Conservation (phyloP, 352 stramenopile species). For the Labyrinthula sp. region DNA sequence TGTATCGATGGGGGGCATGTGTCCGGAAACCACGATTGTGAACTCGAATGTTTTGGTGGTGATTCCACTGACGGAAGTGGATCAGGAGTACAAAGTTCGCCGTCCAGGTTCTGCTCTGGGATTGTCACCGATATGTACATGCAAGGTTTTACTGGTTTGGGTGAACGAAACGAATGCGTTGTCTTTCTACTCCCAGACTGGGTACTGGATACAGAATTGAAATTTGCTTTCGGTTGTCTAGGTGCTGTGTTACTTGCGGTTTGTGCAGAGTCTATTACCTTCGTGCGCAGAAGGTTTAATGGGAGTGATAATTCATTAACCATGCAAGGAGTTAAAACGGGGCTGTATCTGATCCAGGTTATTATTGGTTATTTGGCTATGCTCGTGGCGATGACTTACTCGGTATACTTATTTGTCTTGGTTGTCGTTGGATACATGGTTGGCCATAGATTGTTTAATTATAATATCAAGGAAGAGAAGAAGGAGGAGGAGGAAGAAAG, state of each 20-base stretch:
- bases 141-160: slow-evolving; percentile 6
- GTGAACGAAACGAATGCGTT: slow-evolving; percentile 5
- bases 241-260: slow-evolving; percentile 11
- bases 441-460: slow-evolving; percentile 23
- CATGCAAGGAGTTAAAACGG: too few species aligned
- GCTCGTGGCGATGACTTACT: slow-evolving; percentile 27
- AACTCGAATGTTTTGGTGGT: too few species aligned
- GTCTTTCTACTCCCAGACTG: slow-evolving; percentile 8
- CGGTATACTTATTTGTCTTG: slow-evolving; percentile 8
- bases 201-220: slow-evolving; percentile 13
- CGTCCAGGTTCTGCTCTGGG: slow-evolving; percentile 25
- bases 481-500: too few species aligned
- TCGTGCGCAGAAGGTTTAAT: too few species aligned
- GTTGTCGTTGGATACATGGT: slow-evolving; percentile 1
- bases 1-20: too few species aligned
- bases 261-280: neutral
- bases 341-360: slow-evolving; percentile 16
- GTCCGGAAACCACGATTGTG: too few species aligned
- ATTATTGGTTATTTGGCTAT: slow-evolving; percentile 15
- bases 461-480: too few species aligned
- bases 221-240: slow-evolving; percentile 8
- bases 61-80: too few species aligned
- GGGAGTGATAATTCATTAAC: too few species aligned
- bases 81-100: too few species aligned
- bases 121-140: slow-evolving; percentile 22